Evolutionary conservation across 1,139 yeast species (phyloP), one percentile per base, ranked within the genome.

Genomic region (Suhomyces choctaworum): DNA sequence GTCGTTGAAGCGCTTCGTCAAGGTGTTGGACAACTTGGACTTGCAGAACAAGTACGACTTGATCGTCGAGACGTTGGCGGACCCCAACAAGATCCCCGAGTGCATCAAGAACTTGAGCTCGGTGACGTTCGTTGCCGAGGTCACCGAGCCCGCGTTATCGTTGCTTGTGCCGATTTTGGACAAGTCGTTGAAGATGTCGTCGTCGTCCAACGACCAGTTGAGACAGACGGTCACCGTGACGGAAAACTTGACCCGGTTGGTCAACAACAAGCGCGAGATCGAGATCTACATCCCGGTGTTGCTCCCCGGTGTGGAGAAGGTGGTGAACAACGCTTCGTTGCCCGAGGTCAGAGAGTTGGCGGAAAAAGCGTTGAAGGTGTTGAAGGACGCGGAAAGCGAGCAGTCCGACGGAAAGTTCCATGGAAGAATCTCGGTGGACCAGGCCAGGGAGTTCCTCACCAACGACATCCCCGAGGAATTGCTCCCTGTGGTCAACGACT

Each of bases 331-430:
- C 38, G 97, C 97, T 24, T 84, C 97, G 7, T 74, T 87, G 56
- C 98, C 98, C 24, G 98, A 92, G 64, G 97, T 92, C 35, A 84
- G 98, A 74, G 95, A 85, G 49, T 73, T 92, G 54, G 97, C 97
- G 24, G 74, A 73, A 29, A 92, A 88, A 64, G 97, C 98, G 2
- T 70, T 83, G 41, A 60, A 66, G 20, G 97, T 90, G 25, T 71
- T 92, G 54, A 77, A 80, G 54, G 94, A 83, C 42, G 97, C 96
- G 45, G 86, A 83, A 50, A 73, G 69, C 42, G 82, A 76, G 52
- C 76, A 74, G 36, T 60, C 73, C 28, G 85, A 80, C 50, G 87
- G 86, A 42, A 73, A 74, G 47, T 83, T 83, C 70, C 90, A 84
- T 51, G 92, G 94, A 36, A 77, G 89, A 62, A 72, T 87, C 44